Evolutionary conservation across 306 rosid species (phyloP), one percentile per base, ranked within the genome.

Genomic region (Astragalus glycyphyllos): DNA sequence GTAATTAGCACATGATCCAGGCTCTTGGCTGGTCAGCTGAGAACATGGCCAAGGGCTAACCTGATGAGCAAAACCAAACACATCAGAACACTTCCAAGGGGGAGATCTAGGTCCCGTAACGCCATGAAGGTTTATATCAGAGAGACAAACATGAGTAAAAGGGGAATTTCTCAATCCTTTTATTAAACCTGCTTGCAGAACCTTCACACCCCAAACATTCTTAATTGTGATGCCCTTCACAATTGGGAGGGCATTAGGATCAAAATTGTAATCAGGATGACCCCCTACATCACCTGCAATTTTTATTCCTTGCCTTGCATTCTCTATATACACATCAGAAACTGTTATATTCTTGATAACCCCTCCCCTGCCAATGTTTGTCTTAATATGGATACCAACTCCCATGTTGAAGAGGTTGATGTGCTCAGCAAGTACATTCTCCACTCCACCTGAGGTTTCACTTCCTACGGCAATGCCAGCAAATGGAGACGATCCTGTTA

Each of bases 371-470:
- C 98, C 98, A 1, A 16, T 77, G 75, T 90, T 87, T 7, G 98
- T 94, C 81, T 94, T 92, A 32, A 92, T 84, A 77, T 92, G 87
- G 76, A 92, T 88, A 4, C 98, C 97, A 42, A 88, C 81, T 79
- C 98, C 97, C 88, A 85, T 60, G 85, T 85, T 78, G 85, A 56
- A 85, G 53, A 88, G 92, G 84, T 77, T 90, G 44, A 90, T 80
- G 83, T 90, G 91, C 37, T 92, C 97, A 0, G 88, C 98, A 4
- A 88, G 79, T n/a, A 90, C 85, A 35, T 90, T 88, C 73, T 83
- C 78, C 48, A 92, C 98, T n/a, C 98, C 98, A 0, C 98, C 98
- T 0, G 98, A 92, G 83, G 98, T 72, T 85, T 92, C 97, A 11
- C 98, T 92, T 81, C 98, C 97, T 1, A 92, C 13, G 0, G 96